phyloP scores from a whole-genome alignment of 2,329 filamentous ascomycete genomes.

The Sporothrix protearum region DNA sequence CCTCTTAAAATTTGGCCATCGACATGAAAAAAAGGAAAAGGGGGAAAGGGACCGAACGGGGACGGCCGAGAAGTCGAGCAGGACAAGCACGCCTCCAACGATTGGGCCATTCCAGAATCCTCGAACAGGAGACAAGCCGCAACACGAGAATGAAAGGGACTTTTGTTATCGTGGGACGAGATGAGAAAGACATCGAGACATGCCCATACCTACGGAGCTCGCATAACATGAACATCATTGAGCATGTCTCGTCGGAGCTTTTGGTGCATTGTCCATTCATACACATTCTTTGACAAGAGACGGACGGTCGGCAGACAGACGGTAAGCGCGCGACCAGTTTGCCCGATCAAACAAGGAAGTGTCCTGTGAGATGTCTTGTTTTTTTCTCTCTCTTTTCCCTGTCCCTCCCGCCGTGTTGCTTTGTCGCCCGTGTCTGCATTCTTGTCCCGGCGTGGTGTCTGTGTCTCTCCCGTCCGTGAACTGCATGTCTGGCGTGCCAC shows the following conservation, averaged over 20 bases:
- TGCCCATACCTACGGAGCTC: not conserved
- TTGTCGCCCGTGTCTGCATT: constrained; percentile 4
- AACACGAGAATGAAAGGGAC: not conserved
- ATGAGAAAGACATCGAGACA: not conserved
- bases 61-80: not conserved
- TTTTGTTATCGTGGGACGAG: not conserved
- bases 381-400: not conserved
- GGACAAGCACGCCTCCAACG: not conserved
- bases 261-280: not conserved
- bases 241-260: not conserved
- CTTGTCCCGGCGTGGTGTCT: constrained; percentile 7
- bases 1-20: not conserved
- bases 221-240: no score
- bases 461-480: not conserved
- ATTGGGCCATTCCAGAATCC: not conserved
- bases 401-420: not conserved
- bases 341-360: constrained; percentile 5
- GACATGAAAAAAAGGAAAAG: not conserved
- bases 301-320: not conserved
- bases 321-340: not conserved
- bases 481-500: not conserved
- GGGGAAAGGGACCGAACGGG: not conserved
- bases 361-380: not conserved
- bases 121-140: not conserved
- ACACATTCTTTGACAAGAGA: not conserved